phyloP scores from a whole-genome alignment of 225 moss, liverwort and hornwort genomes.

The Physcomitrium patens region DNA sequence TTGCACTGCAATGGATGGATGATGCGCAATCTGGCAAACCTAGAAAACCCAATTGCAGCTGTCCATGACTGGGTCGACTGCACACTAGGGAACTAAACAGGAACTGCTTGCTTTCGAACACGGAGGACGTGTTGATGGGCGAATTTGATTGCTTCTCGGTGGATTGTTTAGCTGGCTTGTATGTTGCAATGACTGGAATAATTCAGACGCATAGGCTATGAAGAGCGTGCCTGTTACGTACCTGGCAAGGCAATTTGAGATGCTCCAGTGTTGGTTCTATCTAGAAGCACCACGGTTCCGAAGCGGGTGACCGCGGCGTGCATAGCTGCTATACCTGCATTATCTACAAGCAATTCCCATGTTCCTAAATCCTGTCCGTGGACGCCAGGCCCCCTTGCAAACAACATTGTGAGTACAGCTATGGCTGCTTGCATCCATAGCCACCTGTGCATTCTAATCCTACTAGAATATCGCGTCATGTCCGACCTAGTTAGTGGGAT shows the following conservation, averaged over 20 bases:
- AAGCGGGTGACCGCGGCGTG: conserved; percentile 44
- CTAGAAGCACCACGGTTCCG: conserved; percentile 41
- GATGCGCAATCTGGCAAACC: too few relatives aligned
- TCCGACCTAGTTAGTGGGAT: too few relatives aligned
- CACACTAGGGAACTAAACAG: too few relatives aligned
- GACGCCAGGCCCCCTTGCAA: conserved; percentile 15
- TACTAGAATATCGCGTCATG: too few relatives aligned
- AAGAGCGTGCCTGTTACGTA: not conserved
- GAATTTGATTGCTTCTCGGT: too few relatives aligned
- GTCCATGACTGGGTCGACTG: too few relatives aligned
- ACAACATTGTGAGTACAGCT: conserved; percentile 8
- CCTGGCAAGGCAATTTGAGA: conserved; percentile 49
- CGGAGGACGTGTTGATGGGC: too few relatives aligned
- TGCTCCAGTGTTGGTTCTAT: conserved; percentile 43
- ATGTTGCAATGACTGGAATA: not conserved
- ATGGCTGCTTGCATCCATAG: conserved; percentile 23
- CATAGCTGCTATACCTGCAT: conserved; percentile 47
- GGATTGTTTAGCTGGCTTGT: not conserved
- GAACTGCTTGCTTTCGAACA: too few relatives aligned
- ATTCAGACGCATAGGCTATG: not conserved
- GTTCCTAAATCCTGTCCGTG: conserved; percentile 40
- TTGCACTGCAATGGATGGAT: not conserved
- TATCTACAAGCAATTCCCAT: conserved; percentile 40
- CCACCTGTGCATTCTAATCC: conserved; percentile 11
- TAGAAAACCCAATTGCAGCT: too few relatives aligned